Evolutionary conservation across 139 green algal genomes (phyloP), one percentile per base, ranked within the genome.

Genomic region (Microglena sp.): DNA sequence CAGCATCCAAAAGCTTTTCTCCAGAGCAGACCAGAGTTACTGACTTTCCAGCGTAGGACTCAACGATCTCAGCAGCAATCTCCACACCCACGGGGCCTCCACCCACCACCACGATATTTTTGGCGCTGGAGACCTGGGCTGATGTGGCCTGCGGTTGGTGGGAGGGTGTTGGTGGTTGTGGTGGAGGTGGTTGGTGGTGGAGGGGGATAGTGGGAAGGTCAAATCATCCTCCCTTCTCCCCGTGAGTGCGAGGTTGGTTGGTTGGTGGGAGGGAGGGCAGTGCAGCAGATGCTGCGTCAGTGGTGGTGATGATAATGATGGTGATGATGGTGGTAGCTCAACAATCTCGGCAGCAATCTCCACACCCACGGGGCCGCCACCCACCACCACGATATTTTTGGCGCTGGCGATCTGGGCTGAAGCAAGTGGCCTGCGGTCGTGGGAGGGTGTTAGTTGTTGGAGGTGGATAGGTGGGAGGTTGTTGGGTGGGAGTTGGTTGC

Each of bases 331-430:
- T n/a, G n/a, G n/a, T n/a, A n/a, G n/a, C 36, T 58, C 60, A 11
- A 67, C 60, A 57, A 67, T 67, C 36, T 67, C 60, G 22, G 60
- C 60, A 30, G 60, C 60, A 27, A 67, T 24, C 60, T 67, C 60
- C 3, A 67, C 43, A 8, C 60, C 60, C 40, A 67, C 60, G 27
- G 26, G 4, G 3, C 60, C 60, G 5, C 35, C 60, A 35, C 60
- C 60, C n/a, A 67, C 60, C 5, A 67, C n/a, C 4, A 67, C 36
- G 28, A 67, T 67, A 26, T 35, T 50, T 29, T 67, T 67, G 24
- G 60, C 60, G 7, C 7, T 35, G 5, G 7, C 28, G 15, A 62
- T 27, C 6, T 29, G 55, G 11, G 4, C 55, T 24, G 27, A 40
- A 4, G 55, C 43, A 5, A 15, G 28, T 30, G 36, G 55, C n/a